Conservation (phyloP, 2,329 filamentous ascomycete genomes). For the Fusarium continuum region DNA sequence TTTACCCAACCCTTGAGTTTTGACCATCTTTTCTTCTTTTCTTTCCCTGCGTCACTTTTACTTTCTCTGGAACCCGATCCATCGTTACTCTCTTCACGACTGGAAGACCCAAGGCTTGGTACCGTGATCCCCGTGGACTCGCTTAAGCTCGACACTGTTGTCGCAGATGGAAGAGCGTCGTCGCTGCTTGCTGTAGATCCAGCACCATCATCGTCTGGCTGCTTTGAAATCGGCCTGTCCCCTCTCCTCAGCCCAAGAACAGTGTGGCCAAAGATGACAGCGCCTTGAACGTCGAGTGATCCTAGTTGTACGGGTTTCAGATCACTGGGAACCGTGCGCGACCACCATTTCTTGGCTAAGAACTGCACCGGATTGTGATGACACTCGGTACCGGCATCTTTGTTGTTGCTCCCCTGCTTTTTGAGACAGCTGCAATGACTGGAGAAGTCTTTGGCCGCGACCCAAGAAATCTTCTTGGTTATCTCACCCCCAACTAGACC, state of each 20-base stretch:
- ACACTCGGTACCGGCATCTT: not conserved
- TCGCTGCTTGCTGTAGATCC: not conserved
- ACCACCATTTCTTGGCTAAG: slow-evolving; percentile 14
- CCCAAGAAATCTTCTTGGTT: slow-evolving; percentile 2
- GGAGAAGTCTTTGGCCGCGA: not conserved
- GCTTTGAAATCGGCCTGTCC: not conserved
- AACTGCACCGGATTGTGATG: slow-evolving; percentile 14
- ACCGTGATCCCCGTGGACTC: slow-evolving; percentile 1
- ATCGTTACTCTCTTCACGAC: not conserved
- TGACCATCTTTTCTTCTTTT: not conserved
- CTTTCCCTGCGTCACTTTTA: rapidly evolving
- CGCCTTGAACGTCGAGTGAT: not conserved
- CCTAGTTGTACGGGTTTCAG: not conserved
- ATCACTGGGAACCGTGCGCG: not conserved
- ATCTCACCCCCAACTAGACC: not conserved
- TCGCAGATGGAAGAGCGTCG: not conserved
- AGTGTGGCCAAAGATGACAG: slow-evolving; percentile 6
- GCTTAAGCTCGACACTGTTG: not conserved
- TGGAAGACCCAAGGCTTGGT: not conserved
- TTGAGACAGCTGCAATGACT: not conserved
- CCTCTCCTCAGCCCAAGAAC: not conserved
- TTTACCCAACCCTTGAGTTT: not conserved
- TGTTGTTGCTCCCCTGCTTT: too few species aligned
- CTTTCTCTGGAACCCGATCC: not conserved
- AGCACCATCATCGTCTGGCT: not conserved